Evolutionary conservation across 2,329 filamentous ascomycete species (phyloP), one percentile per base, ranked within the genome.

Genomic region (Colletotrichum ledebouriae): DNA sequence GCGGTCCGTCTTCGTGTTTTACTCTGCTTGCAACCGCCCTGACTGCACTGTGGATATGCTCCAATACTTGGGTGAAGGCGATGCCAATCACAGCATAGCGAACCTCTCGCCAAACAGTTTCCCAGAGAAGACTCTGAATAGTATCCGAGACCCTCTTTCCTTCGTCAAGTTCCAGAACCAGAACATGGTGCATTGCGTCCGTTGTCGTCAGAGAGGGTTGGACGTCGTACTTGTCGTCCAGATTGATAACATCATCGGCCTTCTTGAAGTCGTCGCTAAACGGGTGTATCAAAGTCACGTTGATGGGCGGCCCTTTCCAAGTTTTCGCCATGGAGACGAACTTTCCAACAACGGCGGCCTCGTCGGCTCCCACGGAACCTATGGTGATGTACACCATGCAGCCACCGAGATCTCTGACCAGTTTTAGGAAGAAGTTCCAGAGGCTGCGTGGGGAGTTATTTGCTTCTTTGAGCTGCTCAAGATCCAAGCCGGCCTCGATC

Each of bases 191-290:
- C 50, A 72, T 71, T 22, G 74, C 74, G 46, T 76, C 74, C n/a
- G 73, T 75, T 2, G 73, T 75, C 29, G 73, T 73, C 11, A 76
- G 71, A 6, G 71, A 73, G 29, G 74, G 74, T 20, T 75, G 74
- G 2, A 75, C 73, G 55, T 75, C 74, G 49, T 75, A 75, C 47
- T 73, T 70, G n/a, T 73, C 73, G 61, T 76, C 74, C 1, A 76
- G 61, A 34, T 75, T 73, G n/a, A 72, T 71, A 10, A 71, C 72
- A 15, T 70, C 67, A 9, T 73, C 72, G 1, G 70, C 66, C 4
- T 63, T 62, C 10, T 67, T 68, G 37, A 75, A 75, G 1, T 70
- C 64, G 56, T 75, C 72, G 49, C 73, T 58, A 55, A 73, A 74
- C 2, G 74, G 74, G 22, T 75, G 74, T 10, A 76, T 74, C 2